These are phyloP conservation scores for Drechslerella coelobrocha DNA, from an alignment of 2,329 filamentous ascomycete genomes.

Conservation along the genomic window DNA sequence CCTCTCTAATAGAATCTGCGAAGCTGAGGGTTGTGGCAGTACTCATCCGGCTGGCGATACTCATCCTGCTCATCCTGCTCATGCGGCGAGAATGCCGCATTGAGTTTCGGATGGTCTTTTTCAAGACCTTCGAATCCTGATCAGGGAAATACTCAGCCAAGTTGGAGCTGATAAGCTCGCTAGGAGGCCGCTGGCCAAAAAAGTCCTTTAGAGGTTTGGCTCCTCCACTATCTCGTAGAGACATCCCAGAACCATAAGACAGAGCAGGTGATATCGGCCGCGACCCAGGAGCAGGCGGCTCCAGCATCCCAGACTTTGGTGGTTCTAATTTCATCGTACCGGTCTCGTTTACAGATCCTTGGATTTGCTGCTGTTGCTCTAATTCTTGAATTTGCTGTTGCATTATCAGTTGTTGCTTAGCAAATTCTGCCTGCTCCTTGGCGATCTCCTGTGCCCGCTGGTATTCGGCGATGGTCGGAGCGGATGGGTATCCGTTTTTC, in stretches of 20 bases:
- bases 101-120: slow-evolving; percentile 90
- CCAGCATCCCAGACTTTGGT: slow-evolving; percentile 28
- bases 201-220: slow-evolving; percentile 64
- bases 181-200: slow-evolving; percentile 89
- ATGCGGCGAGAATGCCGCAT: slow-evolving; percentile 73
- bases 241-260: slow-evolving; percentile 60
- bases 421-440: slow-evolving; percentile 75
- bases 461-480: slow-evolving; percentile 85
- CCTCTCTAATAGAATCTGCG: slow-evolving; percentile 88
- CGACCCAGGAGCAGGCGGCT: slow-evolving; percentile 42
- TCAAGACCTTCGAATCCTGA: slow-evolving; percentile 90
- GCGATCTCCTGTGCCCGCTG: slow-evolving; percentile 87
- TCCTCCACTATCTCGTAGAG: slow-evolving; percentile 47
- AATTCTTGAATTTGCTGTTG: slow-evolving; percentile 30
- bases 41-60: slow-evolving; percentile 91
- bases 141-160: slow-evolving; percentile 97
- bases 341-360: slow-evolving; percentile 5
- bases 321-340: slow-evolving; percentile 16
- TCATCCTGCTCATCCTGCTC: slow-evolving; percentile 80
- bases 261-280: slow-evolving; percentile 86
- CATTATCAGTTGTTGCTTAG: slow-evolving; percentile 41
- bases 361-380: slow-evolving; percentile 19
- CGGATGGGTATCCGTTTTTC: slow-evolving; percentile 75
- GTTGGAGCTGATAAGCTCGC: slow-evolving; percentile 96
- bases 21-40: slow-evolving; percentile 93